phyloP scores from a whole-genome alignment of 2,329 filamentous ascomycete genomes.

The Aspergillus amoenus region DNA sequence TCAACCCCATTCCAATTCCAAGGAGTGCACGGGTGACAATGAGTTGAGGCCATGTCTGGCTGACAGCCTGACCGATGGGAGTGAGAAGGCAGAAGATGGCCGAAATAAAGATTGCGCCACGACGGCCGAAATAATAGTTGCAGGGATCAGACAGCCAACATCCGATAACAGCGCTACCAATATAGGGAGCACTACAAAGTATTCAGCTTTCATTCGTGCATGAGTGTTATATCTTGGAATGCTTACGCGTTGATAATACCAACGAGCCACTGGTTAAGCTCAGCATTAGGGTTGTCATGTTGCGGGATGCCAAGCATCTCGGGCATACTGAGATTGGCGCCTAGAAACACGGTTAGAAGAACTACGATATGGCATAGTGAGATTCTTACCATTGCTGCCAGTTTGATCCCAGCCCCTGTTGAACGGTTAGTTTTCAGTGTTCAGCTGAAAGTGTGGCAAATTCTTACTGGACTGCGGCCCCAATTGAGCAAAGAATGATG shows the following conservation, averaged over 20 bases:
- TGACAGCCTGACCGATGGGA: constrained; percentile 65
- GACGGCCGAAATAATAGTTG: constrained; percentile 59
- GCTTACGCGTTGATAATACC: constrained; percentile 61
- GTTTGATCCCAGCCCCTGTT: constrained; percentile 35
- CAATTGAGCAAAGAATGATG: constrained; percentile 53
- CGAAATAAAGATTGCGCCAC: constrained; percentile 64
- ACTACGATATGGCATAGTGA: background rate
- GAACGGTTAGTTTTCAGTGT: background rate
- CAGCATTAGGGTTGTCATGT: constrained; percentile 36
- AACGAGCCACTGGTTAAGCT: constrained; percentile 58
- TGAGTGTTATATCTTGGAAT: constrained; percentile 28
- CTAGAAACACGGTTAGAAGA: constrained; percentile 35
- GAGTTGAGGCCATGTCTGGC: constrained; percentile 60
- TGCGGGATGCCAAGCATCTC: constrained; percentile 47
- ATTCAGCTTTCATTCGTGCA: background rate
- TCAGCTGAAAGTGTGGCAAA: background rate
- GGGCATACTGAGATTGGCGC: constrained; percentile 53
- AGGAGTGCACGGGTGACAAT: constrained; percentile 58
- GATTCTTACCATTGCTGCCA: constrained; percentile 28
- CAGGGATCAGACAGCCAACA: constrained; percentile 68
- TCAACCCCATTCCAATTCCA: constrained; percentile 63
- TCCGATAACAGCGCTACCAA: constrained; percentile 55
- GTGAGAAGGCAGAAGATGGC: constrained; percentile 66
- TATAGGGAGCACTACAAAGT: constrained; percentile 47
- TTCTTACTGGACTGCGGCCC: constrained; percentile 51